phyloP scores from a whole-genome alignment of 257 asterid species.

The Lycium barbarum region DNA sequence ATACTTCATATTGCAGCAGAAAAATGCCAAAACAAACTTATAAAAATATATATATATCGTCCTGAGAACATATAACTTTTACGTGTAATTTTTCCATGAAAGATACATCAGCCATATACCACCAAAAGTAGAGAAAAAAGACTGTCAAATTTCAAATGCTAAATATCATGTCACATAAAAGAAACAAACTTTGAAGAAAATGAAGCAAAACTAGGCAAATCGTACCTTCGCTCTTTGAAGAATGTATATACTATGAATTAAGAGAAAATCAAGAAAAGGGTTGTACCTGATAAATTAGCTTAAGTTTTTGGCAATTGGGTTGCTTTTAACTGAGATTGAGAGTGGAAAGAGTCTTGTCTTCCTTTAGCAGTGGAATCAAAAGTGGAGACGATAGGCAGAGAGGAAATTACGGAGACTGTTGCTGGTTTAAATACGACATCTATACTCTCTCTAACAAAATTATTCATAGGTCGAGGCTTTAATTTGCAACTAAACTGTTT shows the following conservation, averaged over 20 bases:
- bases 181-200: constrained; percentile 8
- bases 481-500: background rate
- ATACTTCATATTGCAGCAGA: background rate
- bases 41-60: background rate
- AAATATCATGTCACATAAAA: background rate
- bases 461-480: background rate
- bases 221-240: constrained; percentile 22
- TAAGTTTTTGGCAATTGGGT: background rate
- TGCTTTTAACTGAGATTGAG: constrained; percentile 20
- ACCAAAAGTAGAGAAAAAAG: background rate
- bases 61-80: background rate
- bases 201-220: background rate
- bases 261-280: constrained; percentile 10
- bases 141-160: background rate
- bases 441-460: background rate
- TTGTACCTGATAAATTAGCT: background rate
- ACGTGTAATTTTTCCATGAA: background rate
- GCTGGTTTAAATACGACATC: constrained; percentile 15
- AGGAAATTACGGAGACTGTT: constrained; percentile 34
- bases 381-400: constrained; percentile 30
- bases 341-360: constrained; percentile 16
- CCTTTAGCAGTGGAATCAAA: constrained; percentile 29
- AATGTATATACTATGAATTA: background rate
- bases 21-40: background rate
- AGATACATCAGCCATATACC: background rate